Evolutionary conservation across 805 yeast species (phyloP), one percentile per base, ranked within the genome.

Genomic region (Saccharomycopsis sp.): DNA sequence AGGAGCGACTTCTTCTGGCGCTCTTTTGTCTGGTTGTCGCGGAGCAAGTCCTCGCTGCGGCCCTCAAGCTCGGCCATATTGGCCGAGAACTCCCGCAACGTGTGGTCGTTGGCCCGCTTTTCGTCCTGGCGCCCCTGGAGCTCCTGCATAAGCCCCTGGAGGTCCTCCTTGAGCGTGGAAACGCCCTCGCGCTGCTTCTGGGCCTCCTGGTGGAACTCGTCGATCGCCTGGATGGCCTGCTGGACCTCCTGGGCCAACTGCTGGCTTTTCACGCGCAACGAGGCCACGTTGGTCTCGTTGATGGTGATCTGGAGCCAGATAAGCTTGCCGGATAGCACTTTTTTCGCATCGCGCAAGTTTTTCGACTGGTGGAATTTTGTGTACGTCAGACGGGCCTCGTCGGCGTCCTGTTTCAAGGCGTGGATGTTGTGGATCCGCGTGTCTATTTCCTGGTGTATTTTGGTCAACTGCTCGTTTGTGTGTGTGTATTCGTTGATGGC

Each of bases 401-500:
- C 68, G 29, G 74, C 75, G 47, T 73, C 77, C 1, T 65, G 66
- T 53, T 76, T 74, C 20, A 78, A 65, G 14, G 68, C 70, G 29
- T 70, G 68, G 12, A 81, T 66, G 44, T 71, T 71, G 7, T 74
- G 73, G 41, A 71, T 73, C 54, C 76, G 73, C 18, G 69, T 65
- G 14, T 73, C 68, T 55, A 79, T 68, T 58, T 72, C 72, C 21
- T 71, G 71, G 40, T 72, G 74, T 2, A 83, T 74, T 24, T 61
- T 64, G 15, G 61, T 62, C 21, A 68, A 61, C 50, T 76, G 75
- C 0, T 64, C 63, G 50, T 68, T 73, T 2, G 82, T 73, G 5
- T 68, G 67, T 20, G 69, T 74, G 58, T 83, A 77, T 65, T 85
- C 83, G 15, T 75, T 76, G 41, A 78, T 71, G n/a, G 86, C 82